phyloP scores from a whole-genome alignment of 441 rosid species.

The Bocquillonia castaneifolia region DNA sequence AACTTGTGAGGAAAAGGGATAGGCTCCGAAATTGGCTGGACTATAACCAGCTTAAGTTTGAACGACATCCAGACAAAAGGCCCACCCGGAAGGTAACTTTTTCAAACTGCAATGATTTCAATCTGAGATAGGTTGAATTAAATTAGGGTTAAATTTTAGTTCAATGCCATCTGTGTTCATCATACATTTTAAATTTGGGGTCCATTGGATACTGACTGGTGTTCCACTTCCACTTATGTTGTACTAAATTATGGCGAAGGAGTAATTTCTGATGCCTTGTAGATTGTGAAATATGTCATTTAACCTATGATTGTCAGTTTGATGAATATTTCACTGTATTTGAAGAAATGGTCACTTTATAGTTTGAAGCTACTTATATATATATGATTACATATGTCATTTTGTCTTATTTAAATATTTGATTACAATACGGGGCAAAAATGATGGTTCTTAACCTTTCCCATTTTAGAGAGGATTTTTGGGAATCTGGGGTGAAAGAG shows the following conservation, averaged over 20 bases:
- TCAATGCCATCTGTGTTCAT: neutral
- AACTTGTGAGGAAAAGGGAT: conserved; percentile 64
- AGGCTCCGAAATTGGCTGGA: conserved; percentile 87
- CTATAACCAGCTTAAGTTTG: conserved; percentile 72
- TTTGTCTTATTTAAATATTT: conserved; percentile 7
- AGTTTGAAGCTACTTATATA: neutral
- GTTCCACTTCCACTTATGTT: neutral
- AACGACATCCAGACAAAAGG: conserved; percentile 71
- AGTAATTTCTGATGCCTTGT: neutral
- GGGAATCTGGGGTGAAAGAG: conserved; percentile 73
- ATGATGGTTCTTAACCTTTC: conserved; percentile 18
- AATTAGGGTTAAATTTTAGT: too few relatives aligned
- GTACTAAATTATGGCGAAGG: neutral
- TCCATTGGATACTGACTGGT: neutral
- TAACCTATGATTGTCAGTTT: neutral
- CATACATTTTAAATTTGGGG: neutral
- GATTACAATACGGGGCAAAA: conserved; percentile 8
- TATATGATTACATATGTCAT: neutral
- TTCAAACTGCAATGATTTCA: conserved; percentile 6
- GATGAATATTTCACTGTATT: neutral
- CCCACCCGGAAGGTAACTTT: conserved; percentile 66
- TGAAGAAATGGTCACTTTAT: neutral
- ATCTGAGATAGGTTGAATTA: too few relatives aligned
- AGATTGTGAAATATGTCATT: neutral
- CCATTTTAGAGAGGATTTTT: conserved; percentile 66